Evolutionary conservation across 2,329 filamentous ascomycete species (phyloP).

Genomic region (Xylaria digitata): DNA sequence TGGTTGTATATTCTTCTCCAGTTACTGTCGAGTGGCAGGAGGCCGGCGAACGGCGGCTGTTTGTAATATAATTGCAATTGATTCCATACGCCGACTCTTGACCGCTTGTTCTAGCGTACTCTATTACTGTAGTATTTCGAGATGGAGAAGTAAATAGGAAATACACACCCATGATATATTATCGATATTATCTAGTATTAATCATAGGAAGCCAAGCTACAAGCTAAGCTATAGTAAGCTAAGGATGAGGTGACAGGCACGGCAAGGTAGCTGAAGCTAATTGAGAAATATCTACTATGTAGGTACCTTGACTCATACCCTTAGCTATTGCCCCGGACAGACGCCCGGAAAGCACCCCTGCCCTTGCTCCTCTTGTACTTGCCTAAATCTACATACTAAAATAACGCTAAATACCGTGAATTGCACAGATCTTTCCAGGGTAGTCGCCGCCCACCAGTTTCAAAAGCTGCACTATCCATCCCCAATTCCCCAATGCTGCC

Average conservation of each 20-base stretch:
- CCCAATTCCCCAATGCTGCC: background rate
- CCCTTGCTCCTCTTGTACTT: slow-evolving; percentile 30
- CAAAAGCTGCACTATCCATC: background rate
- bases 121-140: background rate
- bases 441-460: slow-evolving; percentile 12
- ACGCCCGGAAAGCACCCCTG: slow-evolving; percentile 22
- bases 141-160: background rate
- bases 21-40: background rate
- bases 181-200: too few species aligned
- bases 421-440: slow-evolving; percentile 11
- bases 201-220: too few species aligned
- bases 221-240: too few species aligned
- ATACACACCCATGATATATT: too few species aligned
- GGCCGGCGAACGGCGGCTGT: slow-evolving; percentile 20
- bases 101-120: slow-evolving; percentile 17
- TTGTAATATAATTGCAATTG: slow-evolving; percentile 16
- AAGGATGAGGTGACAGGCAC: too few species aligned
- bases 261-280: background rate
- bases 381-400: slow-evolving; percentile 33
- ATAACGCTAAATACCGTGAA: slow-evolving; percentile 19
- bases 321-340: too few species aligned
- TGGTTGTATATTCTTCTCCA: background rate
- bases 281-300: background rate
- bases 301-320: background rate
- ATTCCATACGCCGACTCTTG: slow-evolving; percentile 13